Base-by-base conservation (phyloP, 2,329 filamentous ascomycete species). In the Cryphonectria naterciae region DNA sequence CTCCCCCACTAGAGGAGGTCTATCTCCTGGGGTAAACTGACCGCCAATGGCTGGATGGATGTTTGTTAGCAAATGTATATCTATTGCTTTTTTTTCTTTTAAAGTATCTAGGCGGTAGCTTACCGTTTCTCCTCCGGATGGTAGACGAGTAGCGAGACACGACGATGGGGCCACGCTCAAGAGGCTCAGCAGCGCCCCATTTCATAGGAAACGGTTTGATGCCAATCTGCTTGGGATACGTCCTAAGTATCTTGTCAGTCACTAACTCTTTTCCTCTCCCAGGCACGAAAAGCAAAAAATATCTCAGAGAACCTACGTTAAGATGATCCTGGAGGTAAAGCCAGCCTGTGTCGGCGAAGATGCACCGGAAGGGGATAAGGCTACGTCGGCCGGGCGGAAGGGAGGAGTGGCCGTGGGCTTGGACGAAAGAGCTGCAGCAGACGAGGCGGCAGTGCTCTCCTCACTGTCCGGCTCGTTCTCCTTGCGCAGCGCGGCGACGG, bases 191-290 rank as follows among this genome's bases (percentile, higher is more conserved):
- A 69, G 93, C 89, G 66, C 95, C 95, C 95, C 95, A 98, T 75
- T 92, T 87, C 86, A 98, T 89, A 32, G 90, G 89, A 67, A 98
- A 84, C n/a, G 95, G 95, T 74, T 97, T 93, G 81, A 98, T 95
- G 73, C 95, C 95, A 75, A 93, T 94, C 82, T 98, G 95, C 76
- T 94, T 94, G 39, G 95, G 95, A 81, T 98, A 98, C 7, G 95
- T 97, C n/a, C 67, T 70, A 32, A 60, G 13, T 39, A 49, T 8
- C 60, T 41, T 10, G 63, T 68, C n/a, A 69, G 69, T 17, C 17
- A 28, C 25, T 28, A 7, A 7, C 19, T 35, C 25, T n/a, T 5
- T 49, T 11, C 61, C 6, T 49, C 2, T 8, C 19, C 22, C 8
- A 15, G 37, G 22, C 58, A 39, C 19, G 37, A 22, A 7, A 17